Evolutionary conservation across 208 protist genomes (phyloP), one percentile per base, ranked within the genome.

Genomic region (Trypanosoma platydactyli): DNA sequence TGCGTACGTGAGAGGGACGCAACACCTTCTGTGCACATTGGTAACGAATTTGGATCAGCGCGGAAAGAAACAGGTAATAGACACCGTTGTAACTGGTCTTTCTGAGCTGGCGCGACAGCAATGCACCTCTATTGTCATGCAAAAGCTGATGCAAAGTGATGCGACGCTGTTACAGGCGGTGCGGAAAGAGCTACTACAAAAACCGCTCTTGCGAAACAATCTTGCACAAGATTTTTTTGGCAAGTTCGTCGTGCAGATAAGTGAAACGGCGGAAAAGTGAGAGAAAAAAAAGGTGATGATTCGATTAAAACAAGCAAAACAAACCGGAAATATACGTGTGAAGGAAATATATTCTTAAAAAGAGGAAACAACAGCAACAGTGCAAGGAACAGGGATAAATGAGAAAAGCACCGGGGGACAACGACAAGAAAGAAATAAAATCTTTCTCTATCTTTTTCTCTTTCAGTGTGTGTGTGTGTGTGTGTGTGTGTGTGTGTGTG

Each of bases 171-270:
- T 77, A 18, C 60, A 76, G 29, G 83, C 78, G 15, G 84, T 92
- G 15, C 60, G 67, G 24, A 56, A 82, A 45, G 73, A 68, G 33
- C 61, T 95, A 20, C 48, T 54, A 11, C 45, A 75, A 45, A 76
- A 88, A 48, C 61, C 58, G 1, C 66, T 64, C 3, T 56, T 91
- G 24, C 81, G 83, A 44, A 84, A 79, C 54, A 85, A 90, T 48
- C 63, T 92, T 42, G 74, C 83, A 57, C 81, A 89, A 68, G 90
- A 88, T 68, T 94, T 92, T 68, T 91, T 83, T 68, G 86, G 89
- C 41, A 92, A 92, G 68, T 95, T 91, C 76, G 84, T 94, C 20
- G 89, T 94, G 38, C 83, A 89, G 53, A 91, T 91, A 60, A 81
- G 45, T 68, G 61, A 64, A n/a, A 40, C 51, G 18, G 46, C 30